Evolutionary conservation across 306 rosid species (phyloP).

Genomic region (Lathyrus sativus): DNA sequence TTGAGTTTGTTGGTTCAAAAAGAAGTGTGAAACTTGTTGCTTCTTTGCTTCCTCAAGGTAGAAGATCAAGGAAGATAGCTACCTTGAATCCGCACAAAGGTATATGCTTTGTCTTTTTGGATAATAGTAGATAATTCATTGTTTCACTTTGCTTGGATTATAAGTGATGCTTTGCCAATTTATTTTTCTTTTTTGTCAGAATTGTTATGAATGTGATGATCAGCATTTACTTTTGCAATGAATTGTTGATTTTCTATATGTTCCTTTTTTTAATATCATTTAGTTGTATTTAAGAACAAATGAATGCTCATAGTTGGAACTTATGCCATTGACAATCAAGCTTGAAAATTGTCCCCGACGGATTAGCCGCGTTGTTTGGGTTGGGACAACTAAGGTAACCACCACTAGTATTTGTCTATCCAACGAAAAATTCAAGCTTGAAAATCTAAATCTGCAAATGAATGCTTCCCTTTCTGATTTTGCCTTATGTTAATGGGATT

Average conservation of each 20-base stretch:
- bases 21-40: constrained; percentile 52
- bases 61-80: constrained; percentile 67
- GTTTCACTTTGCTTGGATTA: constrained; percentile 69
- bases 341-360: no score
- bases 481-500: not conserved
- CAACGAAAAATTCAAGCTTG: constrained; percentile 5
- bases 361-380: no score
- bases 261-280: constrained; percentile 26
- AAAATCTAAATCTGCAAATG: not conserved
- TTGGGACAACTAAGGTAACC: not conserved
- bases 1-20: constrained; percentile 53
- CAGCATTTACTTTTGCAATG: constrained; percentile 38
- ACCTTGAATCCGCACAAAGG: constrained; percentile 68
- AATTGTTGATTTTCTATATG: constrained; percentile 38
- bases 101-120: constrained; percentile 59
- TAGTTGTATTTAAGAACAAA: constrained; percentile 38
- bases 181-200: constrained; percentile 36
- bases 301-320: no score
- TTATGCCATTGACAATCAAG: not conserved
- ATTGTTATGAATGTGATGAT: constrained; percentile 38
- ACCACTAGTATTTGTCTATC: not conserved
- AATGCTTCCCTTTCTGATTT: not conserved
- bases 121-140: constrained; percentile 39
- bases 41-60: constrained; percentile 63
- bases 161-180: constrained; percentile 75